Evolutionary conservation across 2,329 filamentous ascomycete genomes (phyloP), one percentile per base, ranked within the genome.

Genomic region (Lojkania enalia): DNA sequence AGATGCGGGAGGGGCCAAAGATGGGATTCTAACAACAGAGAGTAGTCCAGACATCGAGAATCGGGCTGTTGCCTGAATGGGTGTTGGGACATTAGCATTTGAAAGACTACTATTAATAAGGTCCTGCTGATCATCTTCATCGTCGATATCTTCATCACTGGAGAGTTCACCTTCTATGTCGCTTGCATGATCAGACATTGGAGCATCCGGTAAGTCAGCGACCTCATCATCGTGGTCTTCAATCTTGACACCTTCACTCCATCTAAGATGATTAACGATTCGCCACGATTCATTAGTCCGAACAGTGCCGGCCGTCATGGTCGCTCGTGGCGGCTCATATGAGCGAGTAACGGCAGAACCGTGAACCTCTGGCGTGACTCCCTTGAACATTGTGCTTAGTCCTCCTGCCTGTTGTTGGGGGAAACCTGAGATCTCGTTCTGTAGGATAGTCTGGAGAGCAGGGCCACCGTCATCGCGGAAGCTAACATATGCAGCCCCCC

Each of bases 401-500:
- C 44, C 41, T 15, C 49, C 54, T 42, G 20, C 42, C 13, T n/a
- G 44, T 38, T 42, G 42, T 29, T 19, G 18, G 4, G 15, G 4
- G 19, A 29, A 20, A 12, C n/a, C 2, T 33, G 33, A 12, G 39
- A 32, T n/a, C 7, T 37, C 60, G 52, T 19, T 46, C 46, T 20
- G 30, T 39, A 14, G 20, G 21, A 18, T 20, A 38, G 3, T 18
- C 12, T 53, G 49, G 3, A 47, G 52, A 12, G 51, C 36, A 9
- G 60, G 52, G 16, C 60, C 59, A 2, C 30, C 30, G 25, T 61
- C 61, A 41, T 90, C 84, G 35, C 88, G 84, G 60, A 92, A 96
- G 0, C 88, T 92, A 66, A 87, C 88, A 74, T 96, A 96, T 2
- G 79, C 74, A 4, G 91, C 90, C 9, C 90, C 90, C 65, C 85